Evolutionary conservation across 345 rosid genomes (phyloP).

Genomic region (Gossypium stocksii): DNA sequence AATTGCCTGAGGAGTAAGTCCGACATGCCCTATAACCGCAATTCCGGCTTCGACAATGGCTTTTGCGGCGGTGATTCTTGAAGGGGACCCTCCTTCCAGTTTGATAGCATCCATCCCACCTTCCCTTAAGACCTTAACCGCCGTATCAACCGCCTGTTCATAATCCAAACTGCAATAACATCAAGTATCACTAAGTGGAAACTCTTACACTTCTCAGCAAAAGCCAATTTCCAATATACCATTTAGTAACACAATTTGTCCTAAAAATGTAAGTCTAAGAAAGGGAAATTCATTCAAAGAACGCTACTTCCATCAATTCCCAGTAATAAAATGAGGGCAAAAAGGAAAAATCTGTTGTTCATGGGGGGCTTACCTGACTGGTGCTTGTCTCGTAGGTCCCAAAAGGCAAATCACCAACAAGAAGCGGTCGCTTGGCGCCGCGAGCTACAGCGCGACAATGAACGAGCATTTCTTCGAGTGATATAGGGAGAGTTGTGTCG

Average conservation of each 20-base stretch:
- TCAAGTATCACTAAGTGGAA: not conserved
- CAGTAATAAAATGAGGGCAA: not conserved
- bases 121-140: slow-evolving; percentile 72
- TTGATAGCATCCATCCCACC: slow-evolving; percentile 96
- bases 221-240: not conserved
- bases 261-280: not conserved
- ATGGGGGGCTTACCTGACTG: slow-evolving; percentile 41
- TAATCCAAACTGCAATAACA: slow-evolving; percentile 1
- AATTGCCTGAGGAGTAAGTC: slow-evolving; percentile 88
- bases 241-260: not conserved
- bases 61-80: slow-evolving; percentile 78
- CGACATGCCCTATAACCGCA: slow-evolving; percentile 95
- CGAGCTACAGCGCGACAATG: slow-evolving; percentile 89
- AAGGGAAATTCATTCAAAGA: not conserved
- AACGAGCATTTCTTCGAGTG: slow-evolving; percentile 89
- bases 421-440: slow-evolving; percentile 71
- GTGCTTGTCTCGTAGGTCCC: slow-evolving; percentile 79
- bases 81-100: slow-evolving; percentile 80
- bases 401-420: slow-evolving; percentile 90
- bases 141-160: slow-evolving; percentile 84
- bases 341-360: not conserved
- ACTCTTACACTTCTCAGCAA: not conserved
- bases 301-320: not conserved
- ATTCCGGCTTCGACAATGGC: slow-evolving; percentile 91
- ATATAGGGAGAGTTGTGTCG: slow-evolving; percentile 89